Percentiles rank a stretch among this genome's conserved stretches.
These are phyloP conservation scores for Biscutella auriculata DNA, from an alignment of 441 rosid genomes.

Conservation along the genomic window DNA sequence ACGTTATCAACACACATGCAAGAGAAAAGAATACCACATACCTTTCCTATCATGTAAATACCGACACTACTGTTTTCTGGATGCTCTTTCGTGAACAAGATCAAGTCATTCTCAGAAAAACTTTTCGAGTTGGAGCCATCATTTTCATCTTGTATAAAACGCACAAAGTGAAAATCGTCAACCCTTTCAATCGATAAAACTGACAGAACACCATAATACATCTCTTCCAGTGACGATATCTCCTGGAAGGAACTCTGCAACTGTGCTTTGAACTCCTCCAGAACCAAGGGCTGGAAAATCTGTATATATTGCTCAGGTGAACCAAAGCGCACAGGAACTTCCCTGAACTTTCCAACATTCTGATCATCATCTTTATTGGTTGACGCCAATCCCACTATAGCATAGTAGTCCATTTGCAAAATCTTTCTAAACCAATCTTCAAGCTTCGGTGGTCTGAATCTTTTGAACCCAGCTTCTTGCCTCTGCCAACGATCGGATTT, in stretches of 20 bases:
- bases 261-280: constrained; percentile 99
- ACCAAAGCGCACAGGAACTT: constrained; percentile 77
- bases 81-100: constrained; percentile 82
- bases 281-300: constrained; percentile 80
- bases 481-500: constrained; percentile 45
- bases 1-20: neutral
- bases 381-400: constrained; percentile 55
- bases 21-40: constrained; percentile 20
- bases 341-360: constrained; percentile 45
- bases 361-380: constrained; percentile 34
- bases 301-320: constrained; percentile 77
- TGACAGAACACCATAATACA: constrained; percentile 66
- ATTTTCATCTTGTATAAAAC: constrained; percentile 76
- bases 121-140: constrained; percentile 49
- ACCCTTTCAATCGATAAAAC: constrained; percentile 91
- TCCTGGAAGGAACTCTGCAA: constrained; percentile 68
- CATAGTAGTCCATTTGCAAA: constrained; percentile 80
- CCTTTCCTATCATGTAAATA: constrained; percentile 91
- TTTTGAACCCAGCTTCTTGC: constrained; percentile 49
- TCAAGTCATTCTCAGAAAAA: constrained; percentile 83
- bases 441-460: constrained; percentile 83
- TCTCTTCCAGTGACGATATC: constrained; percentile 79
- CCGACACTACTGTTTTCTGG: constrained; percentile 40
- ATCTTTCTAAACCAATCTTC: constrained; percentile 96
- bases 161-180: constrained; percentile 93